Base-by-base conservation (phyloP, 2,329 filamentous ascomycete genomes). In the Cladosporium sp. region DNA sequence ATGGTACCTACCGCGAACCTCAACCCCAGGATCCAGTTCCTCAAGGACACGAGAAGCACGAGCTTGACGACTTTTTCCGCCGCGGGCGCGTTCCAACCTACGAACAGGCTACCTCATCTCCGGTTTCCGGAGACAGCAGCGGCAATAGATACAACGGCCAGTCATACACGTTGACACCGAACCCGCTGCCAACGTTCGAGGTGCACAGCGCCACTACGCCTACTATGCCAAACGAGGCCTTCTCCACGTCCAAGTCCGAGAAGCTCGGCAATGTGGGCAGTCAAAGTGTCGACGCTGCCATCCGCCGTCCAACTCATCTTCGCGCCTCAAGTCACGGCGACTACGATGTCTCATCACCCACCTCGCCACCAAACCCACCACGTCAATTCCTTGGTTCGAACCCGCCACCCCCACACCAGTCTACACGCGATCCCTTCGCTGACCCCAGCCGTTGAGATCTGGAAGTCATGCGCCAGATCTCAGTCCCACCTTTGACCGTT, bases 321-420 rank as follows among this genome's bases (percentile, higher is more conserved):
- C 75, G 78, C 55, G 68, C 72, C 42, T 78, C 76, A 63, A 78
- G 76, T 62, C 70, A 79, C 65, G 76, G 76, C 36, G 73, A 76
- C 50, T 72, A 78, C 56, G 74, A 69, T 56, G 69, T 74, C 57
- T 74, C 75, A 28, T 78, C 76, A 37, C 77, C 76, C 39, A 67
- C 68, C 69, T 67, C 74, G 69, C 63, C 70, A 66, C 61, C 64
- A 42, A 66, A 56, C 62, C 71, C 59, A 58, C 59, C 59, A 51
- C 62, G 65, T 63, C 67, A 66, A 55, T 64, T 66, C 58, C 55
- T 67, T 62, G 55, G 65, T 69, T 51, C 66, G 65, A 62, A 70
- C 67, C 59, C 61, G 59, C 59, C 62, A 43, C 55, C 40, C 52
- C 54, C 58, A 30, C 34, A 25, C 25, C 43, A 57, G 54, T 45